Base-by-base conservation (phyloP, 768 basidiomycete genomes). In the Serpula lacrymans region DNA sequence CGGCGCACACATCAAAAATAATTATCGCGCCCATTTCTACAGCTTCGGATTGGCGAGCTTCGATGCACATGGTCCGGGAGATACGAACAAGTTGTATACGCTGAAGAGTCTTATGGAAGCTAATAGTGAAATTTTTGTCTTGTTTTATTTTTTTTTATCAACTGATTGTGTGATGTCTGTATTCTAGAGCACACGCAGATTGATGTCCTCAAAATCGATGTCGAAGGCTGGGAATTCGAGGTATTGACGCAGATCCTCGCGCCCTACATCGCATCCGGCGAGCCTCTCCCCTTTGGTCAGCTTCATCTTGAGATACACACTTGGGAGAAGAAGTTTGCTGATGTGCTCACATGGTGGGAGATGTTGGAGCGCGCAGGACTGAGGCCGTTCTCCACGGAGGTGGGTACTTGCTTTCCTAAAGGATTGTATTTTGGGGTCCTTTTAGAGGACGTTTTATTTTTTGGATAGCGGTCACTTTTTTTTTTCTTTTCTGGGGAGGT, bases 191-290 rank as follows among this genome's bases (percentile, higher is more conserved):
- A 69, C 52, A 57, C 33, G 16, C 54, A 60, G 45, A 62, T 74
- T 9, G 67, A 72, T 37, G 50, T 71, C 14, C 58, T 68, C 50
- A 67, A 74, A 53, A 63, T 74, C 45, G 72, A 74, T 50, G 50
- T 76, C 6, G 72, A 75, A 35, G 74, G 72, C 23, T 68, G 64
- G 52, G 72, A 75, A 45, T 75, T 74, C 23, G 60, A 68, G 11
- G 64, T 71, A 1, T 63, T 75, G 31, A 33, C 59, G 0, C 55
- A 64, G 30, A 60, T 75, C 45, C 47, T 75, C 16, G 51, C 60
- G 14, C 61, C 69, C 12, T 71, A 60, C 43, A 41, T 61, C 24
- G 46, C 58, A 5, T 55, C 60, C 18, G 60, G 62, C 33, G 55
- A 59, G 31, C 65, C 70, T 4, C 54, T 71, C 24, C 72, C 70